Conservation (phyloP, 108 stramenopile species). For the Skeletonema tropicum region DNA sequence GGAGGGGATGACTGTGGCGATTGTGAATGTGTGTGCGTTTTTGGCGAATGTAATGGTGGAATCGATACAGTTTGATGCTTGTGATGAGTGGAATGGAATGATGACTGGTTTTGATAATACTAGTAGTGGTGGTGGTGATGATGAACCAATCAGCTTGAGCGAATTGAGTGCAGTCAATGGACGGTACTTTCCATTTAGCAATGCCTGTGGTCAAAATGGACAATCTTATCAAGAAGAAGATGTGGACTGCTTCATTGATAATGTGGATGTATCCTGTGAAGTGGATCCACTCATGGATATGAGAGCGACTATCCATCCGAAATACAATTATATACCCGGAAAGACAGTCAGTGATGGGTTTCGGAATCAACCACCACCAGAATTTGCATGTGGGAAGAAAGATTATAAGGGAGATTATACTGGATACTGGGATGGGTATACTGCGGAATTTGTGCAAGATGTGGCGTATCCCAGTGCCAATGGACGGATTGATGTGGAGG, state of each 20-base stretch:
- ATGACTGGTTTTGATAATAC: neutral
- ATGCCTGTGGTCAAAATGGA: constrained; percentile 46
- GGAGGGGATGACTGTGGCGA: constrained; percentile 16
- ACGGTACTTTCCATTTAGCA: constrained; percentile 34
- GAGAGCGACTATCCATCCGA: constrained; percentile 27
- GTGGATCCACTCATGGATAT: constrained; percentile 30
- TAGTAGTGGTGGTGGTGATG: neutral
- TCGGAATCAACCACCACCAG: constrained; percentile 20
- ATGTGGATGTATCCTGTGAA: constrained; percentile 28
- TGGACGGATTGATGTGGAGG: constrained; percentile 46
- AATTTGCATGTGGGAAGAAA: constrained; percentile 22
- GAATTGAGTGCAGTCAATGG: constrained; percentile 35
- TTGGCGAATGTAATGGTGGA: constrained; percentile 41
- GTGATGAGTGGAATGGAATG: constrained; percentile 51
- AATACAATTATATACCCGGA: constrained; percentile 16
- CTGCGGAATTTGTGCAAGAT: constrained; percentile 21
- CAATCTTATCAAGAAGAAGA: constrained; percentile 27
- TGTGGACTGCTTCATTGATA: neutral
- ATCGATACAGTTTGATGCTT: constrained; percentile 42
- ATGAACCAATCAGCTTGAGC: neutral
- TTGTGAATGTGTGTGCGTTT: constrained; percentile 44
- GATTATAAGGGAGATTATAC: constrained; percentile 1
- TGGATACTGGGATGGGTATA: constrained; percentile 44
- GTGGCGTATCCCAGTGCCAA: constrained; percentile 32
- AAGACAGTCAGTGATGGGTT: neutral